Evolutionary conservation across 129 eudicot genomes (phyloP), one percentile per base, ranked within the genome.

Genomic region (Erigeron canadensis): DNA sequence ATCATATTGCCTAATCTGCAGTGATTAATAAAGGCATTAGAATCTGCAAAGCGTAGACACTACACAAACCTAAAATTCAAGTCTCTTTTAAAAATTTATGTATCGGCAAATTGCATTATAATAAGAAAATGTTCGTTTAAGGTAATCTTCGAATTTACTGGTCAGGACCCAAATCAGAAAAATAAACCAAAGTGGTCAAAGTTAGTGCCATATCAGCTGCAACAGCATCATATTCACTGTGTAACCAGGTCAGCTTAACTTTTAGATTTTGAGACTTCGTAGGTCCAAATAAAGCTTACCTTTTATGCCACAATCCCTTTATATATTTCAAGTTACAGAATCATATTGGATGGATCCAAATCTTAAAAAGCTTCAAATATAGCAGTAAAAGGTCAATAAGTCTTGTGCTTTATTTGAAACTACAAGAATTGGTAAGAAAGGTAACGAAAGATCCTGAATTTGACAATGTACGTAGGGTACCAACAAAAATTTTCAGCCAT

Each of bases 1-100:
- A 76, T 86, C 98, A 89, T 89, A 75, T 89, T 94, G 34, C 98
- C 98, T 77, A 94, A 82, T 85, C 98, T 92, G 86, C 82, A 84
- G 43, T 19, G 42, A n/a, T 41, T 50, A 11, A 13, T 61, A 74
- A 28, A 28, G 34, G 34, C 34, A 1, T 28, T 28, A 28, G 34
- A 1, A 28, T 28, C 34, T 3, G 34, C 34, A 70, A 51, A 51
- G 58, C 38, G 34, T 45, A 28, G 43, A 45, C 55, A 5, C 13
- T 21, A 7, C 5, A 12, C 40, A 70, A 19, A 57, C 16, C 43
- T 4, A 56, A 42, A 42, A 8, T 43, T 57, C 57, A 3, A 58
- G 16, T n/a, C 11, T 57, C 8, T 13, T 28, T 71, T 4, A 55
- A 13, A 10, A 47, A 23, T 46, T 7, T 7, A 28, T 19, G 7